Conservation (phyloP, 2,329 filamentous ascomycete genomes). For the Podosphaera xanthii region DNA sequence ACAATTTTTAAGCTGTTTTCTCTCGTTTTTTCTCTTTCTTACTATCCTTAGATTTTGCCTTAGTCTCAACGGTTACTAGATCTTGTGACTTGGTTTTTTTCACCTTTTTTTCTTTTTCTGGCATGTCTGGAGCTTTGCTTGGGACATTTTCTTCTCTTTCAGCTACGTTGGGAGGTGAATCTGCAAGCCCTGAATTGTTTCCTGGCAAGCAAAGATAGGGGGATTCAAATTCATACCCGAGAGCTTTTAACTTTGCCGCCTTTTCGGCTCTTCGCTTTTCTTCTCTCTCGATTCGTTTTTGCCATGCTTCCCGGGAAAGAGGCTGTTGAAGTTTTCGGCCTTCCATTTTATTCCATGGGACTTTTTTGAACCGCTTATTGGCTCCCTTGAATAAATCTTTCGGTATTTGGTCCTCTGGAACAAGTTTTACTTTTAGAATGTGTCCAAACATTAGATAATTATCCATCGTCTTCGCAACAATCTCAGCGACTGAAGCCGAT, state of each 20-base stretch:
- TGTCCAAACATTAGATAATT: conserved; percentile 92
- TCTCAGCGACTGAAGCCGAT: conserved; percentile 56
- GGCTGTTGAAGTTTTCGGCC: conserved; percentile 53
- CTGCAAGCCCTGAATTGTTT: neutral
- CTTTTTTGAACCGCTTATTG: conserved; percentile 69
- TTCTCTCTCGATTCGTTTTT: conserved; percentile 50
- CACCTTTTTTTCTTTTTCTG: too few relatives aligned
- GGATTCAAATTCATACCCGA: conserved; percentile 66
- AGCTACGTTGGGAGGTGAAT: neutral
- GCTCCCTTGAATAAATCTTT: conserved; percentile 72
- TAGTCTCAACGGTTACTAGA: too few relatives aligned
- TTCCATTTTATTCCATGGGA: conserved; percentile 73
- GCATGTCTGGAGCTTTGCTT: too few relatives aligned
- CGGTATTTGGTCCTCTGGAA: conserved; percentile 58
- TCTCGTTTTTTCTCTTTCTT: too few relatives aligned
- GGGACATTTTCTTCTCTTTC: neutral
- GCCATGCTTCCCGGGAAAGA: conserved; percentile 54
- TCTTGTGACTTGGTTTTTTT: too few relatives aligned
- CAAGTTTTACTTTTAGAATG: conserved; percentile 66
- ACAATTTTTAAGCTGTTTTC: too few relatives aligned
- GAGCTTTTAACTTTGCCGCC: conserved; percentile 49
- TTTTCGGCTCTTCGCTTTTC: conserved; percentile 44
- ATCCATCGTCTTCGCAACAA: conserved; percentile 90
- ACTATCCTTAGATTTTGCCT: too few relatives aligned
- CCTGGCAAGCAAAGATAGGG: conserved; percentile 39